A percentile compares a stretch with the other conserved stretches of the same genome.
Evolutionary conservation across 2,329 filamentous ascomycete genomes (phyloP).

Genomic region (Fusarium staphyleae): DNA sequence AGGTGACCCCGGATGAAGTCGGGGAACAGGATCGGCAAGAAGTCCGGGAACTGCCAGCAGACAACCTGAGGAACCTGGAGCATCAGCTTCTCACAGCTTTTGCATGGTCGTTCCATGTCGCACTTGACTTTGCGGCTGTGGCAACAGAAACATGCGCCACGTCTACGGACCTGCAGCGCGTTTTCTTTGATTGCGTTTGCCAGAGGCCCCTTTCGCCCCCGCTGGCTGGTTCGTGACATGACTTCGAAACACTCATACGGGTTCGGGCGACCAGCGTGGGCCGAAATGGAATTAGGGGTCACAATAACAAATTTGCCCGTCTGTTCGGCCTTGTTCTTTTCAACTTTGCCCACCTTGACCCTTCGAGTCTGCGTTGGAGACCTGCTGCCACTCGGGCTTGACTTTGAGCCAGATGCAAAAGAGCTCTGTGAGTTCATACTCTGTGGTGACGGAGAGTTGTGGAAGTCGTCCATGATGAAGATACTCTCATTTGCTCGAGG

Average conservation of each 20-base stretch:
- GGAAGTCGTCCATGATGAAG: slow-evolving; percentile 51
- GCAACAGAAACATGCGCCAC: slow-evolving; percentile 66
- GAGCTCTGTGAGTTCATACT: slow-evolving; percentile 44
- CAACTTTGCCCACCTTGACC: slow-evolving; percentile 53
- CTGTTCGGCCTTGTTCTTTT: slow-evolving; percentile 54
- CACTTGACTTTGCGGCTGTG: slow-evolving; percentile 66
- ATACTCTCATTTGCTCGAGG: slow-evolving; percentile 42
- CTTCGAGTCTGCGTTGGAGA: slow-evolving; percentile 51
- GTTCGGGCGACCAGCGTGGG: slow-evolving; percentile 58
- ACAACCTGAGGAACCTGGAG: slow-evolving; percentile 59
- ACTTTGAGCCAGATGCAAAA: slow-evolving; percentile 40
- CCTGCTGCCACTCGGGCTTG: slow-evolving; percentile 32
- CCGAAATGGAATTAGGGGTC: slow-evolving; percentile 60
- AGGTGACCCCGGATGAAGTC: slow-evolving; percentile 60
- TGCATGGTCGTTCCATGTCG: slow-evolving; percentile 62
- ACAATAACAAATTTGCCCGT: slow-evolving; percentile 62
- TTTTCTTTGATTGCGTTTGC: slow-evolving; percentile 62
- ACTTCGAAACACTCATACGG: slow-evolving; percentile 63
- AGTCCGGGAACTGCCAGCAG: slow-evolving; percentile 67
- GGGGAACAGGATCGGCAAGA: slow-evolving; percentile 60
- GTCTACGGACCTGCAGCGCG: slow-evolving; percentile 60
- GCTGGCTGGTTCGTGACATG: slow-evolving; percentile 56
- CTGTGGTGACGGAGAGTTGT: slow-evolving; percentile 46
- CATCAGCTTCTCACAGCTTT: slow-evolving; percentile 62
- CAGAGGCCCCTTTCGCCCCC: slow-evolving; percentile 63